Conservation (phyloP, 202 grass and related monocot species). For the Brachypodium distachyon region DNA sequence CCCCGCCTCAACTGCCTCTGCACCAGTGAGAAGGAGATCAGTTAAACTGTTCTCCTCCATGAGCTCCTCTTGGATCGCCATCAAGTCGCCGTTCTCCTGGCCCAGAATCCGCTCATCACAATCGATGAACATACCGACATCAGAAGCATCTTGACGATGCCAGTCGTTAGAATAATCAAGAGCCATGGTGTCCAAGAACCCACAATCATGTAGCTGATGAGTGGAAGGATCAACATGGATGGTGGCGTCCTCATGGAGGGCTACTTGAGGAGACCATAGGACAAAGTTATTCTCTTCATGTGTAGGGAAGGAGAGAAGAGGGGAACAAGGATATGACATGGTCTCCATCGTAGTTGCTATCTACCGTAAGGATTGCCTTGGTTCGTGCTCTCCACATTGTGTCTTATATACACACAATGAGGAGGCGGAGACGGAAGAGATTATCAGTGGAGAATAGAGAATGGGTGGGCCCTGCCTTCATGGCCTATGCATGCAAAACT, state of each 20-base stretch:
- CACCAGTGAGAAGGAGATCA: constrained; percentile 46
- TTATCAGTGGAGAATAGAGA: not conserved
- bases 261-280: constrained; percentile 22
- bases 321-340: constrained; percentile 37
- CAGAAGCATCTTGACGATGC: constrained; percentile 16
- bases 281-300: constrained; percentile 22
- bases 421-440: not conserved
- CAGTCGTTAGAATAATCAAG: constrained; percentile 17
- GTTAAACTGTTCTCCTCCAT: constrained; percentile 47
- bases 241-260: constrained; percentile 1
- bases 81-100: constrained; percentile 26
- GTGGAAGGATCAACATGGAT: constrained; percentile 2
- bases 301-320: constrained; percentile 20
- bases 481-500: constrained; percentile 19
- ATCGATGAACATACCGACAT: not conserved
- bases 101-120: not conserved
- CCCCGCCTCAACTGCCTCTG: constrained; percentile 34
- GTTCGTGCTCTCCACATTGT: not conserved
- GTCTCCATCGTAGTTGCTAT: constrained; percentile 20
- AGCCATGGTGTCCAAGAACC: not conserved
- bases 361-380: constrained; percentile 15
- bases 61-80: constrained; percentile 36
- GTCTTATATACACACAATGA: constrained; percentile 30
- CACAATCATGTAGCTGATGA: not conserved
- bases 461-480: not conserved